Evolutionary conservation across 345 rosid species (phyloP).

Genomic region (Gossypium arboreum): DNA sequence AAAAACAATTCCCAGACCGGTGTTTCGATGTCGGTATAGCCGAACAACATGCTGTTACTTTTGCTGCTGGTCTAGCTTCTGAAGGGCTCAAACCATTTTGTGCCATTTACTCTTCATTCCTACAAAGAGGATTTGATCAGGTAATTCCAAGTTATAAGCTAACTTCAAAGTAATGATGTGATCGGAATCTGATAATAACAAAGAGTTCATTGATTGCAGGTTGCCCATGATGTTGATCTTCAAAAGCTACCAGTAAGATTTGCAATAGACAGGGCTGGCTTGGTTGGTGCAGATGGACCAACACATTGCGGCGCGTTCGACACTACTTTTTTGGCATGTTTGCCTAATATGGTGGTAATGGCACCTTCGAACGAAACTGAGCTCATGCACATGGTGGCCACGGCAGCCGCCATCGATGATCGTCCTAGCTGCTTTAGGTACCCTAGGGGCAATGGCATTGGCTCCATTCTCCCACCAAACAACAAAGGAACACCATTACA

Average conservation of each 20-base stretch:
- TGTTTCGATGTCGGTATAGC: conserved; percentile 59
- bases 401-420: conserved; percentile 49
- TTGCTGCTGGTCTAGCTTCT: conserved; percentile 52
- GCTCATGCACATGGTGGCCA: conserved; percentile 56
- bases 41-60: conserved; percentile 54
- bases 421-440: conserved; percentile 50
- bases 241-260: conserved; percentile 56
- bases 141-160: background rate
- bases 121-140: conserved; percentile 54
- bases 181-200: background rate
- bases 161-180: background rate
- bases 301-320: conserved; percentile 54
- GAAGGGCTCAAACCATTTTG: conserved; percentile 54
- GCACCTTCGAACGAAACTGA: conserved; percentile 51
- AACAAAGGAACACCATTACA: conserved; percentile 51
- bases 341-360: conserved; percentile 63
- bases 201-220: conserved; percentile 19
- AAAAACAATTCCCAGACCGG: conserved; percentile 35
- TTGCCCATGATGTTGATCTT: conserved; percentile 50
- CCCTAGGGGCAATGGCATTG: conserved; percentile 51
- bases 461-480: conserved; percentile 33
- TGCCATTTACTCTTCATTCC: conserved; percentile 52
- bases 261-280: conserved; percentile 46
- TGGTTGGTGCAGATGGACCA: conserved; percentile 55
- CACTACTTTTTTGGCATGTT: conserved; percentile 49